Percentiles rank a stretch among this genome's conserved stretches.
Evolutionary conservation across 495 filamentous ascomycete genomes (phyloP).

Genomic region (Aspergillus indologenus): DNA sequence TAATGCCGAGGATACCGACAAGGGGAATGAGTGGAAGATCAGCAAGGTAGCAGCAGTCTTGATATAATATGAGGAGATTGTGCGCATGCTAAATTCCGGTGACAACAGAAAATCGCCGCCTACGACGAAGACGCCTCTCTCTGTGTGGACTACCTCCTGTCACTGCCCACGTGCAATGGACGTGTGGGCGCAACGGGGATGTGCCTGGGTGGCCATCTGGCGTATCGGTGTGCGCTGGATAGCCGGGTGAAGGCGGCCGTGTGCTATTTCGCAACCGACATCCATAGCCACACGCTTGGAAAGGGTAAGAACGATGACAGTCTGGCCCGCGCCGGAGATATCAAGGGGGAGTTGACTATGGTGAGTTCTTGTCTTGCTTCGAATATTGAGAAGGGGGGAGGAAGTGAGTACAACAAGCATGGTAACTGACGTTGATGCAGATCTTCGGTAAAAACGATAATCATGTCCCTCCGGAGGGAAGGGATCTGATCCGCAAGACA

Average conservation of each 20-base stretch:
- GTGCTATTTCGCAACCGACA: conserved; percentile 91
- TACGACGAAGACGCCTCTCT: conserved; percentile 85
- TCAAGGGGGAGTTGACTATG: conserved; percentile 74
- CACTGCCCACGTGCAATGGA: conserved; percentile 77
- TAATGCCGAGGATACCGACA: conserved; percentile 82
- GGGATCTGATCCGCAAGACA: conserved; percentile 82
- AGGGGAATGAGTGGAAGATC: conserved; percentile 83
- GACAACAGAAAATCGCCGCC: conserved; percentile 66
- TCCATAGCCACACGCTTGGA: conserved; percentile 75
- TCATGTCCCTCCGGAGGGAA: conserved; percentile 80
- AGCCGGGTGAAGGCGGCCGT: conserved; percentile 70
- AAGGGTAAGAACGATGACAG: conserved; percentile 65
- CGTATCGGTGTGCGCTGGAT: conserved; percentile 80
- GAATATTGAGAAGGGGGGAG: background rate
- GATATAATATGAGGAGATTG: background rate
- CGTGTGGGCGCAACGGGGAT: conserved; percentile 86
- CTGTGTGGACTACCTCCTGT: conserved; percentile 70
- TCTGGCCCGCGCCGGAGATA: conserved; percentile 62
- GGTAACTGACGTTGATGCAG: conserved; percentile 22
- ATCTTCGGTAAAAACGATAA: conserved; percentile 88
- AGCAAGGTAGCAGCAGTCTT: conserved; percentile 53
- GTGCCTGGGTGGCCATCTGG: conserved; percentile 92
- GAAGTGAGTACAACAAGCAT: background rate
- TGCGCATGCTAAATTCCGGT: background rate
- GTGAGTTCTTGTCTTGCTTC: conserved; percentile 30